Evolutionary conservation across 495 filamentous ascomycete species (phyloP).

Genomic region (Aspergillus cavernicola): DNA sequence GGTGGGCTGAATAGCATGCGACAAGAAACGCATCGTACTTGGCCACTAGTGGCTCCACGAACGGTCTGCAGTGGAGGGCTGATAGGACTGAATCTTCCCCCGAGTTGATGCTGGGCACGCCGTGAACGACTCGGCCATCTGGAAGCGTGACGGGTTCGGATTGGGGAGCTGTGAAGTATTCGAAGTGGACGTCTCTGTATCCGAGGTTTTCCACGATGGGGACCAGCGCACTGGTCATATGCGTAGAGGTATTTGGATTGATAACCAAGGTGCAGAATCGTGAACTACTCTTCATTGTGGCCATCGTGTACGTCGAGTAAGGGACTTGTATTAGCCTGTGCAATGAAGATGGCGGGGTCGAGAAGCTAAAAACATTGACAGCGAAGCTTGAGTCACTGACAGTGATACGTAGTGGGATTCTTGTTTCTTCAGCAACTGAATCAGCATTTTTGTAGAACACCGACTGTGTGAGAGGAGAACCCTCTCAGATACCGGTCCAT

Average conservation of each 20-base stretch:
- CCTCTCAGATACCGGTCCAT: not conserved
- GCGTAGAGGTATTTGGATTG: slow-evolving; percentile 82
- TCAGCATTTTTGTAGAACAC: slow-evolving; percentile 1
- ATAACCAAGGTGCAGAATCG: slow-evolving; percentile 65
- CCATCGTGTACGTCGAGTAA: slow-evolving; percentile 13
- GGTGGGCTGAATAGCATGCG: slow-evolving; percentile 86
- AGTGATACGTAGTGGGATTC: not conserved
- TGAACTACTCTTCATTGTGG: slow-evolving; percentile 12
- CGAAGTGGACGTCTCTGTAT: slow-evolving; percentile 45
- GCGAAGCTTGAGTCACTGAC: not conserved
- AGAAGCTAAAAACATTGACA: not conserved
- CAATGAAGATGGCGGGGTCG: not conserved
- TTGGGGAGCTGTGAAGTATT: slow-evolving; percentile 54
- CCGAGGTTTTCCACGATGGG: slow-evolving; percentile 55
- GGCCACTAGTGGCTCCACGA: slow-evolving; percentile 48
- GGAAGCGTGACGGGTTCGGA: slow-evolving; percentile 24
- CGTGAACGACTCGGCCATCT: slow-evolving; percentile 26
- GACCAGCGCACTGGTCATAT: slow-evolving; percentile 76
- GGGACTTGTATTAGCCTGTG: not conserved
- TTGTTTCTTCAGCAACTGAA: not conserved
- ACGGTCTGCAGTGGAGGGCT: slow-evolving; percentile 54
- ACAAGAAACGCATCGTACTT: slow-evolving; percentile 74
- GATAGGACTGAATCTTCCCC: slow-evolving; percentile 47
- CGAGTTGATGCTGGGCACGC: slow-evolving; percentile 46
- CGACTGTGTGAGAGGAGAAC: not conserved